phyloP scores from a whole-genome alignment of 2,329 filamentous ascomycete species.

The Pseudogymnoascus sp. region DNA sequence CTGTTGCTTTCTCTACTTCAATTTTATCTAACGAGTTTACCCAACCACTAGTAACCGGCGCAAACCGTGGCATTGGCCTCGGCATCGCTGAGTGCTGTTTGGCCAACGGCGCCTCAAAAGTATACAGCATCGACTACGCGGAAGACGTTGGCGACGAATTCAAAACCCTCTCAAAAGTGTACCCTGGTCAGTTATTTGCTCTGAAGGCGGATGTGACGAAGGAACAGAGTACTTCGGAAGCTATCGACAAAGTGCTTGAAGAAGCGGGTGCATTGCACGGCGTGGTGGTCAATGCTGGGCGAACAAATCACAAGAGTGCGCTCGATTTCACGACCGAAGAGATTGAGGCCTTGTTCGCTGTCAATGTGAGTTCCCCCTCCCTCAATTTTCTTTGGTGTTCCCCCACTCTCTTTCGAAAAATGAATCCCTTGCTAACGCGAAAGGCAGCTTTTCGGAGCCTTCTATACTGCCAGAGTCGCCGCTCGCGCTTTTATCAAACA shows the following conservation, averaged over 20 bases:
- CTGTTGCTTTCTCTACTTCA: background rate
- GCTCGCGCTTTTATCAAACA: slow-evolving; percentile 39
- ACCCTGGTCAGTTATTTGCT: slow-evolving; percentile 34
- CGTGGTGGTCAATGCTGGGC: slow-evolving; percentile 44
- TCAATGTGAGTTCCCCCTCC: slow-evolving; percentile 28
- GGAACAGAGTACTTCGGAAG: slow-evolving; percentile 37
- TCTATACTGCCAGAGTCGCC: slow-evolving; percentile 36
- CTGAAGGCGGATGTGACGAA: slow-evolving; percentile 41
- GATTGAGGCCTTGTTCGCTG: slow-evolving; percentile 37
- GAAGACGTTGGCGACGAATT: slow-evolving; percentile 36
- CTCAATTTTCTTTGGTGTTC: background rate
- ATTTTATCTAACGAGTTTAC: background rate
- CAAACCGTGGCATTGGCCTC: slow-evolving; percentile 36
- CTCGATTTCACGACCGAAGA: slow-evolving; percentile 43
- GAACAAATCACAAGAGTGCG: slow-evolving; percentile 45
- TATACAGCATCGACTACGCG: slow-evolving; percentile 42
- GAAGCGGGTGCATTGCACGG: slow-evolving; percentile 40
- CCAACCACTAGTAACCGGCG: slow-evolving; percentile 27
- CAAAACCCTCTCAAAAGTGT: slow-evolving; percentile 30
- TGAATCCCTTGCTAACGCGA: slow-evolving; percentile 11
- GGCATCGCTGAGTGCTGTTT: slow-evolving; percentile 42
- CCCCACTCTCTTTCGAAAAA: background rate
- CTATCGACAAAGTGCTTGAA: slow-evolving; percentile 38
- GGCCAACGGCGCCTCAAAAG: slow-evolving; percentile 34
- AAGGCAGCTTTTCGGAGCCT: slow-evolving; percentile 37